A percentile compares a stretch with the other conserved stretches of the same genome.
Evolutionary conservation across 2,329 filamentous ascomycete species (phyloP).

Genomic region (Xylaria hypoxylon): DNA sequence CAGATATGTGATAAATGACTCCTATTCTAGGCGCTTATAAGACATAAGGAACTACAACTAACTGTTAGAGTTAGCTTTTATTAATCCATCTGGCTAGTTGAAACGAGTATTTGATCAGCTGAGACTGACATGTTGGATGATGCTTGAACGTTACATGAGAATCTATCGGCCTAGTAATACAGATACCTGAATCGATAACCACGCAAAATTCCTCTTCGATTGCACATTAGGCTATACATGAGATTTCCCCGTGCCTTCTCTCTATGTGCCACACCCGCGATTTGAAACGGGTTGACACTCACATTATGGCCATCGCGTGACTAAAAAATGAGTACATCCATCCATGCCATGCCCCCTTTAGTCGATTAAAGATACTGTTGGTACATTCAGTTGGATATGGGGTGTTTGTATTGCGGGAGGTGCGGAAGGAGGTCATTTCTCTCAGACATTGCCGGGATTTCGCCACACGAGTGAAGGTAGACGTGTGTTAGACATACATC

Average conservation of each 20-base stretch:
- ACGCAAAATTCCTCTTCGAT: neutral
- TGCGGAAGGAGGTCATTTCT: neutral
- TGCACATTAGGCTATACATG: neutral
- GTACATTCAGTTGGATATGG: neutral
- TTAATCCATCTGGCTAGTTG: neutral
- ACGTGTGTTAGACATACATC: neutral
- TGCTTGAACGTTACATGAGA: neutral
- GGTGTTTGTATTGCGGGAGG: neutral
- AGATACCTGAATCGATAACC: neutral
- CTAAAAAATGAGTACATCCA: neutral
- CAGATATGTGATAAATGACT: neutral
- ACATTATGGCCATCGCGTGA: neutral
- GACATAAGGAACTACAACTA: neutral
- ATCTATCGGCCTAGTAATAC: neutral
- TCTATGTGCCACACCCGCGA: neutral
- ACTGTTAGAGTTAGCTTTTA: neutral
- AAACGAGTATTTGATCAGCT: neutral
- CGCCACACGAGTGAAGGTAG: neutral
- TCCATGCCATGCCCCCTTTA: too few relatives aligned
- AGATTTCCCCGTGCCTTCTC: neutral
- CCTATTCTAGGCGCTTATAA: too few relatives aligned
- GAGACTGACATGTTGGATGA: neutral
- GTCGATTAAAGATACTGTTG: neutral
- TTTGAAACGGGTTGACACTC: neutral
- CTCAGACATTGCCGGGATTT: neutral